Evolutionary conservation across 2,329 filamentous ascomycete genomes (phyloP).

Genomic region (Cordyceps pruinosa): DNA sequence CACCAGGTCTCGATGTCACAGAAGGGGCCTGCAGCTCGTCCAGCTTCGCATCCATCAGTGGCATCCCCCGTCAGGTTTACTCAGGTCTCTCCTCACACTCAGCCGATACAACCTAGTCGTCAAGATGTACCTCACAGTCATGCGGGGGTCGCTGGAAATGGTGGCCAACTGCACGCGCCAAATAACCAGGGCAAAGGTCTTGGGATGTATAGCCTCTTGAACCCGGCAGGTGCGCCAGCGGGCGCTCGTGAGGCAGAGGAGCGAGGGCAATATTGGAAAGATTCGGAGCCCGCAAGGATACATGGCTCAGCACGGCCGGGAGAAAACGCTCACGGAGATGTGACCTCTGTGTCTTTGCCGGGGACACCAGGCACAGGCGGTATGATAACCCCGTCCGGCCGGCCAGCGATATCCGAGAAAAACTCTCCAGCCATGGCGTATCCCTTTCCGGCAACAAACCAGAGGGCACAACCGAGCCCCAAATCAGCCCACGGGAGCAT

Average conservation of each 20-base stretch:
- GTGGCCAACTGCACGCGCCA: conserved; percentile 18
- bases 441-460: conserved; percentile 25
- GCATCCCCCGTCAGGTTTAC: conserved; percentile 36
- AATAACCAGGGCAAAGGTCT: conserved; percentile 21
- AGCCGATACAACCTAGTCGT: conserved; percentile 10
- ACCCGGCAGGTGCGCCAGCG: conserved; percentile 27
- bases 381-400: conserved; percentile 21
- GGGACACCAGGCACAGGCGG: conserved; percentile 23
- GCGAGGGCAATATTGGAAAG: conserved; percentile 16
- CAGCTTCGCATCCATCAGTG: conserved; percentile 45
- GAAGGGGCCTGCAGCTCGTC: conserved; percentile 49
- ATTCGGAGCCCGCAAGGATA: conserved; percentile 17
- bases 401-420: conserved; percentile 24
- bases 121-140: conserved; percentile 21
- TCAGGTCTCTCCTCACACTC: conserved; percentile 16
- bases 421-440: conserved; percentile 26
- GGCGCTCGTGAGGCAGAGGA: conserved; percentile 16
- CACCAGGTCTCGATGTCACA: conserved; percentile 60
- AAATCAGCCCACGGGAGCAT: conserved; percentile 21
- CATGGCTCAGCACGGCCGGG: conserved; percentile 18
- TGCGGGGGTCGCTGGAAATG: conserved; percentile 12
- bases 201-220: conserved; percentile 34
- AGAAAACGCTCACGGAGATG: conserved; percentile 22
- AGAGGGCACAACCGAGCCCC: conserved; percentile 27
- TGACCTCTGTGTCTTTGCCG: conserved; percentile 27